Percentiles rank a stretch among this genome's conserved stretches.
phyloP scores from a whole-genome alignment of 495 filamentous ascomycete species.

The Tuber borchii region DNA sequence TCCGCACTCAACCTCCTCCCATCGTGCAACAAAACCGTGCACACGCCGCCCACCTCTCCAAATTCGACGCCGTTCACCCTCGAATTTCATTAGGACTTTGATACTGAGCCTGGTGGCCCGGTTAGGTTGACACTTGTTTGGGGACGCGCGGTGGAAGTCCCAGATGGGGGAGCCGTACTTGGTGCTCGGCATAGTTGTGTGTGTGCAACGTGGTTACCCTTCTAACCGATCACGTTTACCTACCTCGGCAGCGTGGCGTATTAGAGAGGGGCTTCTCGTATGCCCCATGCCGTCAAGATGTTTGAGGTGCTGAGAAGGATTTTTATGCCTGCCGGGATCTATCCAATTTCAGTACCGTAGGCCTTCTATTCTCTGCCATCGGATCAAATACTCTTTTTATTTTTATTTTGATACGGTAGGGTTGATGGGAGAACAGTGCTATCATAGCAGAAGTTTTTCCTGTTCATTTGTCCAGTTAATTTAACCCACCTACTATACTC shows the following conservation, averaged over 20 bases:
- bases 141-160: constrained; percentile 56
- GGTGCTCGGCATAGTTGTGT: constrained; percentile 45
- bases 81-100: constrained; percentile 47
- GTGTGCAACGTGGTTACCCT: constrained; percentile 45
- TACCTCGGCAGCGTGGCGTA: constrained; percentile 43
- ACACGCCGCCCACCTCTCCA: too few relatives aligned
- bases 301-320: constrained; percentile 52
- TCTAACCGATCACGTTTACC: constrained; percentile 47
- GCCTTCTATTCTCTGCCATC: too few relatives aligned
- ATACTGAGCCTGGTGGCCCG: constrained; percentile 53
- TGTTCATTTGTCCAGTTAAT: too few relatives aligned
- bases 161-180: constrained; percentile 51
- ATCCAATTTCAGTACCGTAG: not conserved
- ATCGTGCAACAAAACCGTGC: constrained; percentile 38
- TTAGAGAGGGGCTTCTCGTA: constrained; percentile 37
- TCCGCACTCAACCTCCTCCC: constrained; percentile 47
- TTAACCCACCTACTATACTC: too few relatives aligned
- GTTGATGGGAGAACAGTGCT: too few relatives aligned
- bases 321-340: constrained; percentile 57
- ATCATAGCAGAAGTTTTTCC: too few relatives aligned
- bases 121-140: constrained; percentile 51
- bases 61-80: constrained; percentile 45
- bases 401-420: too few relatives aligned
- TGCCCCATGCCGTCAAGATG: constrained; percentile 49
- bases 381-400: too few relatives aligned